phyloP scores from a whole-genome alignment of 305 asterid species.

The Plantago rigida region DNA sequence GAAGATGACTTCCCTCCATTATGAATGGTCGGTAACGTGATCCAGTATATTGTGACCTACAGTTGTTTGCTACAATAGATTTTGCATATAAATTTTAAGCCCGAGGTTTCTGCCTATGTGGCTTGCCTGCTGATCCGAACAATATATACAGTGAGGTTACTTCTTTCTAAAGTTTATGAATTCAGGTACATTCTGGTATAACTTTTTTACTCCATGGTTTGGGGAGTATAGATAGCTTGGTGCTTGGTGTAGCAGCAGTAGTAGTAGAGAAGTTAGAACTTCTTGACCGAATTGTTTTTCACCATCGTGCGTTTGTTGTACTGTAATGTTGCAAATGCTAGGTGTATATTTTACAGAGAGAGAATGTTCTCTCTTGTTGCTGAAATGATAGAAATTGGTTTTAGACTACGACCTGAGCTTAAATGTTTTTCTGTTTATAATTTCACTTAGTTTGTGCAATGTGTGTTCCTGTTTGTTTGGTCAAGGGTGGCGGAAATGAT shows the following conservation, averaged over 20 bases:
- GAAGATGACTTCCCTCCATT: conserved; percentile 83
- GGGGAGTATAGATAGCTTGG: conserved; percentile 20
- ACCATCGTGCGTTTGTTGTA: conserved; percentile 12
- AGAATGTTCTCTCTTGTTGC: neutral
- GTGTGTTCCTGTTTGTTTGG: too few species aligned
- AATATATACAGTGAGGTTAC: conserved; percentile 13
- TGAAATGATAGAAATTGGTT: neutral
- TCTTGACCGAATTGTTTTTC: neutral
- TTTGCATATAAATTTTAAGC: conserved; percentile 28
- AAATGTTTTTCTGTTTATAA: too few species aligned
- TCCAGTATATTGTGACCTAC: conserved; percentile 16
- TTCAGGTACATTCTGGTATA: conserved; percentile 19
- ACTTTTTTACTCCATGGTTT: conserved; percentile 10
- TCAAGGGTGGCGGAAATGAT: too few species aligned
- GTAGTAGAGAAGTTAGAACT: neutral
- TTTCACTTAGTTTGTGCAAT: too few species aligned
- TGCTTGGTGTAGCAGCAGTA: conserved; percentile 24
- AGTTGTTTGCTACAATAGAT: conserved; percentile 7
- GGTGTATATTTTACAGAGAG: neutral
- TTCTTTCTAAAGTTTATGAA: conserved; percentile 3
- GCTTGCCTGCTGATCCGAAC: conserved; percentile 25
- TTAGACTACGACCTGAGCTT: neutral
- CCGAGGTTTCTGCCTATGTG: conserved; percentile 36
- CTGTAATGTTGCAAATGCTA: conserved; percentile 5
- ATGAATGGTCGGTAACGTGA: conserved; percentile 28